A percentile compares a stretch with the other conserved stretches of the same genome.
These are phyloP conservation scores for Gomphus bonarii DNA, from an alignment of 1,284 basidiomycete species.

Conservation along the genomic window DNA sequence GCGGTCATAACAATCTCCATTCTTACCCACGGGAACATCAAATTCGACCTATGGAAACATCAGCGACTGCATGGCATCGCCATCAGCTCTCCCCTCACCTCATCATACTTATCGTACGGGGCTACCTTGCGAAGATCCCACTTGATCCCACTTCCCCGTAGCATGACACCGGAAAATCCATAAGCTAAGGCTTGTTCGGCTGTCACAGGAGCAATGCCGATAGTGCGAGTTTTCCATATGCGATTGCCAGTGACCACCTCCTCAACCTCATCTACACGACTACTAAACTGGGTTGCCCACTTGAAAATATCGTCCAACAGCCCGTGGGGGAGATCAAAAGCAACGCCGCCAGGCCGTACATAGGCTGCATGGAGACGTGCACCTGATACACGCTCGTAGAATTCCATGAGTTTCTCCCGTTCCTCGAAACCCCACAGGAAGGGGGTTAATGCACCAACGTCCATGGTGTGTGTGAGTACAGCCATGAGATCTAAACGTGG, in stretches of 20 bases:
- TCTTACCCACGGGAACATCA: conserved; percentile 91
- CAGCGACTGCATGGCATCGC: not conserved
- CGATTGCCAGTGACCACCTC: conserved; percentile 96
- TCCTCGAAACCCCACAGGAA: conserved; percentile 99
- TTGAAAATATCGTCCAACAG: conserved; percentile 95
- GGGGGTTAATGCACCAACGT: conserved; percentile 95
- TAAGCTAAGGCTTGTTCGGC: conserved; percentile 91
- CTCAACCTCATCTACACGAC: conserved; percentile 93
- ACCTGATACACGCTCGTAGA: conserved; percentile 98
- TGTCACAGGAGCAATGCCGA: conserved; percentile 86
- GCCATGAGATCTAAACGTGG: conserved; percentile 79
- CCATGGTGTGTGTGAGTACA: conserved; percentile 90
- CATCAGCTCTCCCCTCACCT: conserved; percentile 35
- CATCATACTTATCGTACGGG: conserved; percentile 96
- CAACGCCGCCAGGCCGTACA: conserved; percentile 95
- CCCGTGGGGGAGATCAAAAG: conserved; percentile 95
- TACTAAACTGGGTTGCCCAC: conserved; percentile 93
- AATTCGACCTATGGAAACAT: conserved; percentile 74
- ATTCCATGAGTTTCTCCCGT: conserved; percentile 99
- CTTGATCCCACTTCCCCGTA: conserved; percentile 86
- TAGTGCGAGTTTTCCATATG: conserved; percentile 94
- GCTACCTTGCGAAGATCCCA: conserved; percentile 93
- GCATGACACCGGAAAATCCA: conserved; percentile 95
- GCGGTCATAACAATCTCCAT: conserved; percentile 95
- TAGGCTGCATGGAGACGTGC: conserved; percentile 98